These are phyloP conservation scores for Phytopythium helicoides DNA, from an alignment of 352 stramenopile genomes.

Conservation along the genomic window DNA sequence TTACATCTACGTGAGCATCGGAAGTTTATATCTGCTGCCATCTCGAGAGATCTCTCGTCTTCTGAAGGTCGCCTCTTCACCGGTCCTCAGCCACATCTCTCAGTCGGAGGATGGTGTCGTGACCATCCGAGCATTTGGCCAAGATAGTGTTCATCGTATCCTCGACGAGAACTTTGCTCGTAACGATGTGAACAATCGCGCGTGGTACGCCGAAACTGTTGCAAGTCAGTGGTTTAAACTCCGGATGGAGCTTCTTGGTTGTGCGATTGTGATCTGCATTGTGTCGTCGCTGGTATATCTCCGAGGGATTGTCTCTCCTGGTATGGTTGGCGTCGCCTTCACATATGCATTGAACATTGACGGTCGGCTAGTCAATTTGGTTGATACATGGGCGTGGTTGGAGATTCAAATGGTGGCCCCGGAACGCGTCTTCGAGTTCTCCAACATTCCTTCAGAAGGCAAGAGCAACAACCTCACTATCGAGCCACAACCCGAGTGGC, in stretches of 20 bases:
- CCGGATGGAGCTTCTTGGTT: conserved; percentile 43
- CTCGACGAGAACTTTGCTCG: conserved; percentile 18
- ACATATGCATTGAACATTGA: conserved; percentile 86
- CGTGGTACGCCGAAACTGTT: conserved; percentile 26
- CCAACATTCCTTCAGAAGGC: conserved; percentile 25
- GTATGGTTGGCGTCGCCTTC: conserved; percentile 81
- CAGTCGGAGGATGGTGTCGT: conserved; percentile 26
- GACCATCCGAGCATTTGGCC: conserved; percentile 36
- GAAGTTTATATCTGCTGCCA: conserved; percentile 31
- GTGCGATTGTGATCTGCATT: conserved; percentile 23
- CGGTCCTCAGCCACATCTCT: conserved; percentile 33
- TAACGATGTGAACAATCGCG: conserved; percentile 24
- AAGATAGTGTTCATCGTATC: conserved; percentile 12
- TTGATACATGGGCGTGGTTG: conserved; percentile 12
- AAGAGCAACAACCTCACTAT: conserved; percentile 9
- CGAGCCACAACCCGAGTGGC: conserved; percentile 49
- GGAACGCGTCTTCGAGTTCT: conserved; percentile 48
- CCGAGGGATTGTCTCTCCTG: conserved; percentile 31
- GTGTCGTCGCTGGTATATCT: conserved; percentile 36
- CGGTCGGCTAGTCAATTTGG: conserved; percentile 60
- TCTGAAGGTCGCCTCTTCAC: conserved; percentile 28
- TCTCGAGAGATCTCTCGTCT: conserved; percentile 43
- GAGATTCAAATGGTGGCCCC: conserved; percentile 46
- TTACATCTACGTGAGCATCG: conserved; percentile 68
- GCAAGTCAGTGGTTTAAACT: conserved; percentile 38